These are phyloP conservation scores for Aspergillus luchuensis DNA, from an alignment of 2,329 filamentous ascomycete species.

Conservation along the genomic window DNA sequence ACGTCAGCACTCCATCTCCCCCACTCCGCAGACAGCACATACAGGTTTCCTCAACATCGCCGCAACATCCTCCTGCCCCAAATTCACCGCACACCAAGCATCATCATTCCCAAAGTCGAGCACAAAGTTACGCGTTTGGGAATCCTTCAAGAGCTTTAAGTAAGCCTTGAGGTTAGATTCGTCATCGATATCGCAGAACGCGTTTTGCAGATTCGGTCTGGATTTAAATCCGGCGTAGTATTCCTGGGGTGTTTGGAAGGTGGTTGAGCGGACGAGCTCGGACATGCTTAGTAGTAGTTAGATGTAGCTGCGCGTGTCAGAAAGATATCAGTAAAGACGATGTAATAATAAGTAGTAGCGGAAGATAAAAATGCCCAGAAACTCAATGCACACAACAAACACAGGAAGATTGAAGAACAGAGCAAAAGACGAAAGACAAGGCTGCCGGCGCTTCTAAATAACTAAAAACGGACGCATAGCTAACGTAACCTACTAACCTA, in stretches of 20 bases:
- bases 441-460: background rate
- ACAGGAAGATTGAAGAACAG: background rate
- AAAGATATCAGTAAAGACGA: too few relatives aligned
- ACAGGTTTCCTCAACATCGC: constrained; percentile 38
- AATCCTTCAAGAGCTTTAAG: constrained; percentile 30
- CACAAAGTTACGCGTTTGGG: constrained; percentile 43
- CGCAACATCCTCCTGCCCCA: constrained; percentile 38
- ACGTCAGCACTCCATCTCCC: background rate
- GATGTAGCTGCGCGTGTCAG: too few relatives aligned
- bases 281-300: constrained; percentile 12
- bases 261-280: constrained; percentile 11
- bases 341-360: too few relatives aligned
- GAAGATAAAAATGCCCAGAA: too few relatives aligned
- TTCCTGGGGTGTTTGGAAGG: constrained; percentile 25
- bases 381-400: background rate
- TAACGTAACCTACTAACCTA: too few relatives aligned
- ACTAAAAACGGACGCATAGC: background rate
- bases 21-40: constrained; percentile 13
- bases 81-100: constrained; percentile 44
- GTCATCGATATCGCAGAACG: constrained; percentile 44
- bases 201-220: constrained; percentile 23
- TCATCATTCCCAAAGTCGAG: constrained; percentile 48
- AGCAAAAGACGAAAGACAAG: background rate
- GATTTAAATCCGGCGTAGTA: constrained; percentile 36
- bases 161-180: constrained; percentile 33